Conservation (phyloP, 148 eudicot genomes). For the Rhododendron henanense region DNA sequence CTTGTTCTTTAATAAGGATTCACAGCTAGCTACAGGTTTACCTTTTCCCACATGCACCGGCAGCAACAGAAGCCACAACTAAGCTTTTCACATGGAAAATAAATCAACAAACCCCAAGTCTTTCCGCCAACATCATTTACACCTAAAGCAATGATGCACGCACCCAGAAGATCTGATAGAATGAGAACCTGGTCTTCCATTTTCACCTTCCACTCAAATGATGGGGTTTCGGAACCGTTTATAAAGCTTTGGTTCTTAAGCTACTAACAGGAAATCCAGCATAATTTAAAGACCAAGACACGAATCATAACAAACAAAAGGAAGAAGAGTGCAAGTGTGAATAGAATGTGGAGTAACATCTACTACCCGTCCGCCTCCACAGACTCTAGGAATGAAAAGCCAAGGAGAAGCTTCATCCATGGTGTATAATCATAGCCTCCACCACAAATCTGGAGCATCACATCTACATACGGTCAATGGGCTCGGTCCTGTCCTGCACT, state of each 20-base stretch:
- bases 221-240: neutral
- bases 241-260: conserved; percentile 17
- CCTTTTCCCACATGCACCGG: neutral
- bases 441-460: conserved; percentile 1
- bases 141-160: neutral
- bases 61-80: conserved; percentile 5
- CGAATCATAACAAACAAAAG: neutral
- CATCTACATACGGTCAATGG: conserved; percentile 31
- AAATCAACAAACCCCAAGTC: neutral
- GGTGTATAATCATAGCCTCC: conserved; percentile 8
- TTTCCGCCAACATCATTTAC: neutral
- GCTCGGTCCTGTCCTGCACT: conserved; percentile 39
- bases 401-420: conserved; percentile 29
- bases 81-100: neutral
- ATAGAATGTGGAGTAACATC: conserved; percentile 7
- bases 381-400: conserved; percentile 14
- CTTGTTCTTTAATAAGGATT: neutral
- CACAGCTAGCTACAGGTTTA: neutral
- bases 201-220: conserved; percentile 1
- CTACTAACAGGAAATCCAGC: conserved; percentile 11
- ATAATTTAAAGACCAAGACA: conserved; percentile 6
- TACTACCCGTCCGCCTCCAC: conserved; percentile 17
- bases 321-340: neutral
- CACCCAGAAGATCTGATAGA: neutral
- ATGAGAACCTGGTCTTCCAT: conserved; percentile 2